Evolutionary conservation across 352 stramenopile genomes (phyloP).

Genomic region (Globisporangium solare): DNA sequence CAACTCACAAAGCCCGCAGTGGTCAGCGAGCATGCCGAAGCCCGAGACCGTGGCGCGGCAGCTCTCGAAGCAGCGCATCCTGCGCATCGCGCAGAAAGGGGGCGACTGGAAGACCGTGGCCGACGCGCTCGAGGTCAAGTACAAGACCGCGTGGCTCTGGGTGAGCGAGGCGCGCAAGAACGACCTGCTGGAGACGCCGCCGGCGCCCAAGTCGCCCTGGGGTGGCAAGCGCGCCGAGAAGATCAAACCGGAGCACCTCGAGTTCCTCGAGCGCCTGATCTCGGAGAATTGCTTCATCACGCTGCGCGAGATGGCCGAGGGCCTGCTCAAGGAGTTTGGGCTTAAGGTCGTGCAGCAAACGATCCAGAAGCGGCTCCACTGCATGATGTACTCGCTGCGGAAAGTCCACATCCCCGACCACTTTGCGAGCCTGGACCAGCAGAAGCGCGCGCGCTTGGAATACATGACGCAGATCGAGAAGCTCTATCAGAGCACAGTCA

Average conservation of each 20-base stretch:
- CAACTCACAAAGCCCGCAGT: not conserved
- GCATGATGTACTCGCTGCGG: constrained; percentile 15
- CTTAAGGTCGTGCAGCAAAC: constrained; percentile 15
- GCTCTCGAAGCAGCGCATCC: constrained; percentile 15
- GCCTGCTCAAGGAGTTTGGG: constrained; percentile 13
- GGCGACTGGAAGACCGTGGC: constrained; percentile 18
- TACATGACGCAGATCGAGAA: constrained; percentile 3
- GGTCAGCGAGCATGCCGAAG: constrained; percentile 10
- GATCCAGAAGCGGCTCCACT: constrained; percentile 15
- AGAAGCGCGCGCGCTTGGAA: constrained; percentile 3
- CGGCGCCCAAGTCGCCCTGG: constrained; percentile 10
- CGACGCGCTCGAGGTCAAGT: constrained; percentile 17
- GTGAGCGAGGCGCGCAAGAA: constrained; percentile 18
- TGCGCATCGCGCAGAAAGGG: constrained; percentile 18
- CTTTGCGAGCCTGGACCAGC: constrained; percentile 4
- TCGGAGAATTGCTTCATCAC: constrained; percentile 17
- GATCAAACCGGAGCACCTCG: constrained; percentile 16
- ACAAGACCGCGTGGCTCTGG: constrained; percentile 21
- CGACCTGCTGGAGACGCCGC: constrained; percentile 13
- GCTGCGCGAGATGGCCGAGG: constrained; percentile 17
- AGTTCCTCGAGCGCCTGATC: constrained; percentile 15
- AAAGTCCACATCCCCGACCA: constrained; percentile 5
- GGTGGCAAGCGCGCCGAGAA: constrained; percentile 20
- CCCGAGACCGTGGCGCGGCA: constrained; percentile 18
- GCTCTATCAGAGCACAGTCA: not conserved